Percentiles rank a stretch among this genome's conserved stretches.
Conservation (phyloP, 1,284 basidiomycete genomes). For the Somion occarium region DNA sequence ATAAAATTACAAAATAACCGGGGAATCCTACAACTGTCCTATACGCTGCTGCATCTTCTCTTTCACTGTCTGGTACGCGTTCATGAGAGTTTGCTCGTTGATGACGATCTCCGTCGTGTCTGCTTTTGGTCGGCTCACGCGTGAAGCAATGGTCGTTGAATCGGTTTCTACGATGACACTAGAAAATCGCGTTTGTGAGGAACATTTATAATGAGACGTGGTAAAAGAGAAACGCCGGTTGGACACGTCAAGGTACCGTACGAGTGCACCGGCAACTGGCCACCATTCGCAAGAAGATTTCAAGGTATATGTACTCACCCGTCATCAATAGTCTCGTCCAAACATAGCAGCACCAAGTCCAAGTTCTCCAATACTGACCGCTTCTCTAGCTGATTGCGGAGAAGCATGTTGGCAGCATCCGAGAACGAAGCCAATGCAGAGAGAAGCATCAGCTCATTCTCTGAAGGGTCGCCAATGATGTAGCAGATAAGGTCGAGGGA, state of each 20-base stretch:
- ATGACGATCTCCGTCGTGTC: slow-evolving; percentile 97
- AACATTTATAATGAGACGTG: neutral
- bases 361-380: slow-evolving; percentile 92
- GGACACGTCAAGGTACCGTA: neutral
- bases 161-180: slow-evolving; percentile 99
- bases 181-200: neutral
- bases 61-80: slow-evolving; percentile 86
- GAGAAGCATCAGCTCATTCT: slow-evolving; percentile 97
- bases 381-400: slow-evolving; percentile 95
- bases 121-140: slow-evolving; percentile 89
- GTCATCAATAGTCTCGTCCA: slow-evolving; percentile 98
- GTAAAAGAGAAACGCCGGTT: neutral
- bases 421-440: slow-evolving; percentile 79
- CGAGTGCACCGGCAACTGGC: neutral
- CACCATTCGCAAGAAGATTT: neutral
- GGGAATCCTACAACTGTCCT: slow-evolving; percentile 38
- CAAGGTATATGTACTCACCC: too few species aligned
- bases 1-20: neutral
- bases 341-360: slow-evolving; percentile 87
- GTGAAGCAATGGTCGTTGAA: slow-evolving; percentile 88
- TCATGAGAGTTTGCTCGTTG: slow-evolving; percentile 96
- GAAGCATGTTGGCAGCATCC: slow-evolving; percentile 82
- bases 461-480: slow-evolving; percentile 82
- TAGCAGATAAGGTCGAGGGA: slow-evolving; percentile 96
- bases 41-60: slow-evolving; percentile 71